Evolutionary conservation across 495 filamentous ascomycete genomes (phyloP).

Genomic region (Lasiosphaeris hirsuta): DNA sequence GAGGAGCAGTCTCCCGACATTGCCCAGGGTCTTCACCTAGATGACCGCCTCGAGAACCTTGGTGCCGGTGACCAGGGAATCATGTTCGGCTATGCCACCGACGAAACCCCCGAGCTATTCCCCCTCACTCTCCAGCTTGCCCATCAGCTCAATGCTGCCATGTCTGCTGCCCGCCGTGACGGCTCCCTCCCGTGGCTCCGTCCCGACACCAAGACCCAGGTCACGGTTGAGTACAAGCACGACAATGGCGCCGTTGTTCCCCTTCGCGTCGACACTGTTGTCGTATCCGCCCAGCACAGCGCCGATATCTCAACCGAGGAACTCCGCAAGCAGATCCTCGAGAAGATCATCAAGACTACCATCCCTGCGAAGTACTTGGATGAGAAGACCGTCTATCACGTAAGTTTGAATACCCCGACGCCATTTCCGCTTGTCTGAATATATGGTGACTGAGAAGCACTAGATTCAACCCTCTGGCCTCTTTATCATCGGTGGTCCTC

Average conservation of each 20-base stretch:
- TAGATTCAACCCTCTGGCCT: constrained; percentile 95
- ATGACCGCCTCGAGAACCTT: constrained; percentile 93
- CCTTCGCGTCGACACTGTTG: constrained; percentile 89
- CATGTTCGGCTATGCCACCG: constrained; percentile 99
- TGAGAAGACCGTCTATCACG: constrained; percentile 90
- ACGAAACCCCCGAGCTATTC: constrained; percentile 96
- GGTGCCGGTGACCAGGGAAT: constrained; percentile 99
- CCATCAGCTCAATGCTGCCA: constrained; percentile 92
- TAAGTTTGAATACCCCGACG: constrained; percentile 37
- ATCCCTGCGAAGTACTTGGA: constrained; percentile 91
- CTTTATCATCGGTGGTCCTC: constrained; percentile 98
- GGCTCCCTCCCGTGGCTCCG: constrained; percentile 90
- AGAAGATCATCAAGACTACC: constrained; percentile 94
- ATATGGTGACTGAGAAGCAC: constrained; percentile 22
- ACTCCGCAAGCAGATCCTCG: constrained; percentile 89
- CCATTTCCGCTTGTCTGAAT: background rate
- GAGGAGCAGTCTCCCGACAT: constrained; percentile 99
- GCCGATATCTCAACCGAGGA: constrained; percentile 86
- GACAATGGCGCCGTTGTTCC: constrained; percentile 93
- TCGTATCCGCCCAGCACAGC: constrained; percentile 93
- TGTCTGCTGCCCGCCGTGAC: constrained; percentile 82
- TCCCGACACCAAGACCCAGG: constrained; percentile 99
- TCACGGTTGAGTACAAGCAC: constrained; percentile 97
- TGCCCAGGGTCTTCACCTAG: constrained; percentile 95
- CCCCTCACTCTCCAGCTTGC: constrained; percentile 89